Conservation (phyloP, 2,329 filamentous ascomycete genomes). For the Colletotrichum paranaense region DNA sequence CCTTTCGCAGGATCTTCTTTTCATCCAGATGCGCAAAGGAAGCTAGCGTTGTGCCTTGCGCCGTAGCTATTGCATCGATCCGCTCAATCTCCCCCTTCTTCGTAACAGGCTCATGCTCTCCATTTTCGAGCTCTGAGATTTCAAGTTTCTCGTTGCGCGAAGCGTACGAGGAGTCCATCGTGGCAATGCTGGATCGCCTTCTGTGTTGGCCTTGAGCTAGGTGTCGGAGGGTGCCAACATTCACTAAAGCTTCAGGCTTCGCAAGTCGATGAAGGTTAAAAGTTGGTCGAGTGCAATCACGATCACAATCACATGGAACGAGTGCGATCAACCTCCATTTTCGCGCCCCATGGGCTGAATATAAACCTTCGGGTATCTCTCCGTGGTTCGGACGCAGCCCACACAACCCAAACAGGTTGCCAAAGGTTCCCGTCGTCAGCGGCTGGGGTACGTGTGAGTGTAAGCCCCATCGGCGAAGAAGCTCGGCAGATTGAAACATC, state of each 20-base stretch:
- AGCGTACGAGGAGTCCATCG: neutral
- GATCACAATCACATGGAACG: neutral
- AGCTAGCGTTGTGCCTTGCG: conserved; percentile 5
- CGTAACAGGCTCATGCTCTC: neutral
- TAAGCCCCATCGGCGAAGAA: neutral
- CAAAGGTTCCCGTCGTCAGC: conserved; percentile 7
- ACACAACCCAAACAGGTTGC: conserved; percentile 7
- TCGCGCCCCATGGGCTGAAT: neutral
- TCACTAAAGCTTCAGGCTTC: neutral
- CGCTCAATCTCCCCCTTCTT: conserved; percentile 17
- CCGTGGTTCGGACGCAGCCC: neutral
- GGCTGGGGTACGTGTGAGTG: neutral
- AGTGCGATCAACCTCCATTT: no score
- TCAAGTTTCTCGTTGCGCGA: conserved; percentile 22
- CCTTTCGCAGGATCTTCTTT: conserved; percentile 69
- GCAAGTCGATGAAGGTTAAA: no score
- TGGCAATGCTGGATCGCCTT: neutral
- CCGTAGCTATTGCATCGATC: conserved; percentile 12
- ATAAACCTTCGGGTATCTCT: conserved; percentile 19
- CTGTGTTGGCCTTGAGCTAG: neutral
- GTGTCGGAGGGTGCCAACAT: no score
- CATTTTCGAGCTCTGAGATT: conserved; percentile 22
- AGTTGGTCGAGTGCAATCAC: neutral
- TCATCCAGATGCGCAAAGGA: conserved; percentile 59
- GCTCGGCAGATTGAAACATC: conserved; percentile 10